phyloP scores from a whole-genome alignment of 148 eudicot species.

The Dianthus caryophyllus region DNA sequence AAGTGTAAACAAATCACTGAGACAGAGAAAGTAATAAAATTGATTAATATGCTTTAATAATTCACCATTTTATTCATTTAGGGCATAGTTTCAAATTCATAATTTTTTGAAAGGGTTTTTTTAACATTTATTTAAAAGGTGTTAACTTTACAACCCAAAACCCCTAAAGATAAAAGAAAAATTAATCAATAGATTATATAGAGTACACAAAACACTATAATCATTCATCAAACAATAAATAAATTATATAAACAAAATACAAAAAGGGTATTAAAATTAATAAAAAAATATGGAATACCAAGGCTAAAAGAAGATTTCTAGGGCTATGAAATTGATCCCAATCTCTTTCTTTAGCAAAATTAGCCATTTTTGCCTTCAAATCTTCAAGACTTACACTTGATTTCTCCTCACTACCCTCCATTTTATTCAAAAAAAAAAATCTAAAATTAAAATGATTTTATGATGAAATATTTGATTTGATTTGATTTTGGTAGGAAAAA shows the following conservation, averaged over 20 bases:
- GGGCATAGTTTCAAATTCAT: constrained; percentile 17
- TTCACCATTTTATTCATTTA: neutral
- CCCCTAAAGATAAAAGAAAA: neutral
- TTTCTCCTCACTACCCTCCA: constrained; percentile 21
- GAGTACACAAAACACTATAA: neutral
- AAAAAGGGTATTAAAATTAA: neutral
- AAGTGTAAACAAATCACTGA: neutral
- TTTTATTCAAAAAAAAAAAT: constrained; percentile 5
- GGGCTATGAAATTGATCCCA: constrained; percentile 60
- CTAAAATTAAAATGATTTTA: too few species aligned
- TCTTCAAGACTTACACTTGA: constrained; percentile 31
- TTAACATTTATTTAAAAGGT: neutral
- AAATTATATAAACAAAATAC: neutral
- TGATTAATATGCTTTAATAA: neutral
- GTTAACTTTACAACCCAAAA: neutral
- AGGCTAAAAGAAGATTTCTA: constrained; percentile 50
- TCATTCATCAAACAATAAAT: neutral
- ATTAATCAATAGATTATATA: too few species aligned
- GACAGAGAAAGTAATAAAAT: neutral
- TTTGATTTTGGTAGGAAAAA: too few species aligned
- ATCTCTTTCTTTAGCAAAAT: constrained; percentile 49
- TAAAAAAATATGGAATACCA: constrained; percentile 25
- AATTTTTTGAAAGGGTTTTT: neutral
- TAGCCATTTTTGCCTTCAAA: constrained; percentile 46
- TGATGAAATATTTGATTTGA: too few species aligned